These are phyloP conservation scores for Uncinocarpus reesii DNA, from an alignment of 2,329 filamentous ascomycete genomes.

Conservation along the genomic window DNA sequence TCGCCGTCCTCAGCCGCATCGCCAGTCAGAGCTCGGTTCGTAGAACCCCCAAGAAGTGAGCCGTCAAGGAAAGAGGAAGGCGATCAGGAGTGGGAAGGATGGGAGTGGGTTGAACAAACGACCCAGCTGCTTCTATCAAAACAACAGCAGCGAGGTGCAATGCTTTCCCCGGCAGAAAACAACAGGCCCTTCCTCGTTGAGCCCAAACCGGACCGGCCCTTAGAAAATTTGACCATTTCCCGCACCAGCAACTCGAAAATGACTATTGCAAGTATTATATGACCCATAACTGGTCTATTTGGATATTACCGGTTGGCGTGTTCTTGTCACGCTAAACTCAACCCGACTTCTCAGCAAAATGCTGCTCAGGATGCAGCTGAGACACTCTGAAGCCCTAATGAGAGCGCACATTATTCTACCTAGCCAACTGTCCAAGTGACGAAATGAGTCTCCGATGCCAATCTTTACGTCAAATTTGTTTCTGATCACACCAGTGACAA, in stretches of 20 bases:
- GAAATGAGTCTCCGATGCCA: too few relatives aligned
- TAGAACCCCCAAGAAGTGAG: conserved; percentile 48
- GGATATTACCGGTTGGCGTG: too few relatives aligned
- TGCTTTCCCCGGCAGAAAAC: background rate
- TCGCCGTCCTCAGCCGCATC: conserved; percentile 10
- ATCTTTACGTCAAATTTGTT: too few relatives aligned
- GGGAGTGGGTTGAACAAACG: conserved; percentile 60
- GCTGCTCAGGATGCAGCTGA: too few relatives aligned
- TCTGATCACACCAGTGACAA: too few relatives aligned
- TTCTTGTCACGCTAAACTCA: too few relatives aligned
- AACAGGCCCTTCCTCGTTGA: background rate
- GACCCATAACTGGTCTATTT: conserved; percentile 9
- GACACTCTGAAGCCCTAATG: too few relatives aligned
- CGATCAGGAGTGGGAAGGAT: conserved; percentile 70
- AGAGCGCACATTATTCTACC: too few relatives aligned
- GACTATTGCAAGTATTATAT: conserved; percentile 41
- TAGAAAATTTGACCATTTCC: background rate
- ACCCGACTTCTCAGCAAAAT: too few relatives aligned
- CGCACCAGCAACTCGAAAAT: conserved; percentile 33
- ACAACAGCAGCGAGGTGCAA: conserved; percentile 19
- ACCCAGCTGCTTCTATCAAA: conserved; percentile 46
- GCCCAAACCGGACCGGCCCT: background rate
- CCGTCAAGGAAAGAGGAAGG: conserved; percentile 12
- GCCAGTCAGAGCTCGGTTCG: conserved; percentile 13
- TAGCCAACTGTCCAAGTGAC: too few relatives aligned